Evolutionary conservation across 257 asterid species (phyloP).

Genomic region (Capsicum pubescens): DNA sequence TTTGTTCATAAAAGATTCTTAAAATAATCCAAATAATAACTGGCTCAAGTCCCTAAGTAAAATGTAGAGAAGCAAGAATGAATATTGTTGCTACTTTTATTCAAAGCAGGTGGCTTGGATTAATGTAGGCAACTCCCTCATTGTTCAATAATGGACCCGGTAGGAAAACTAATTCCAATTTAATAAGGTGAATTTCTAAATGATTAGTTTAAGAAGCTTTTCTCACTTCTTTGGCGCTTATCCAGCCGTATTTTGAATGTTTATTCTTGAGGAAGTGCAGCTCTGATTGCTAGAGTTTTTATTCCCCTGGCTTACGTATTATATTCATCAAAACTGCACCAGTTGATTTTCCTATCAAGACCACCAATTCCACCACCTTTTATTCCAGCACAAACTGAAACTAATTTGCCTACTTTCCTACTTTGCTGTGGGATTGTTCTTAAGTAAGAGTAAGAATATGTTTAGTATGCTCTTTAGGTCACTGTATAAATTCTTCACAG

Average conservation of each 20-base stretch:
- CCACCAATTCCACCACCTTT: background rate
- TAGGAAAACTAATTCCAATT: background rate
- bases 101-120: background rate
- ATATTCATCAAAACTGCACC: background rate
- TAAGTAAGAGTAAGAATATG: background rate
- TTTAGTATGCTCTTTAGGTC: background rate
- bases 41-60: background rate
- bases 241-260: background rate
- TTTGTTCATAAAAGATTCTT: constrained; percentile 2
- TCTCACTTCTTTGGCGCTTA: background rate
- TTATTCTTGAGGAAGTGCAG: background rate
- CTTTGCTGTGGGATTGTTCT: background rate
- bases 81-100: background rate
- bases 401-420: background rate
- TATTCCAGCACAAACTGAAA: constrained; percentile 10
- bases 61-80: constrained; percentile 21
- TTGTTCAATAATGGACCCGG: background rate
- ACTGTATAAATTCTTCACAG: background rate
- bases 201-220: background rate
- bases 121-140: background rate
- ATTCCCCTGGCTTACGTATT: background rate
- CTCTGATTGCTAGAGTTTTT: background rate
- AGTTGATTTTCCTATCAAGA: background rate
- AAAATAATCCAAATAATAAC: background rate
- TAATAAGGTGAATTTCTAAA: background rate